A percentile compares a stretch with the other conserved stretches of the same genome.
Evolutionary conservation across 2,329 filamentous ascomycete species (phyloP).

Genomic region (Cercospora brassicicola): DNA sequence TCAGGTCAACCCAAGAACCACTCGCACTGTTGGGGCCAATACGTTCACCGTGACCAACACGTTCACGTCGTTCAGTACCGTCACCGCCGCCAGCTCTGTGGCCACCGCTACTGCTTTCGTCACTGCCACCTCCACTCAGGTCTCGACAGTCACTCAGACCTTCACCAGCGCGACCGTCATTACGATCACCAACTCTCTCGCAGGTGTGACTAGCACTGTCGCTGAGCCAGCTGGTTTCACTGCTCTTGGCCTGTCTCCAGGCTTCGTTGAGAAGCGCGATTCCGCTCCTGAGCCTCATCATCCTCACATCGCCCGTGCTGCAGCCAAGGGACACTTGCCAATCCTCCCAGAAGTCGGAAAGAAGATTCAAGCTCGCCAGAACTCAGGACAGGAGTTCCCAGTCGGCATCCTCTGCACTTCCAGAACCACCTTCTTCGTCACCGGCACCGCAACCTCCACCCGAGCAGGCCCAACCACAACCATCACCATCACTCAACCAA

Average conservation of each 20-base stretch:
- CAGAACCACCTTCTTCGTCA: constrained; percentile 13
- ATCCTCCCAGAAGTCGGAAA: not conserved
- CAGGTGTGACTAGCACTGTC: constrained; percentile 5
- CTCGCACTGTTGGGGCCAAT: not conserved
- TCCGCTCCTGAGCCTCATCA: not conserved
- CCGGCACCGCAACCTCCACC: not conserved
- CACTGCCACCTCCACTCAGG: constrained; percentile 7
- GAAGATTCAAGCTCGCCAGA: constrained; percentile 6
- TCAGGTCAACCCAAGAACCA: constrained; percentile 1
- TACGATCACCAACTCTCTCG: not conserved
- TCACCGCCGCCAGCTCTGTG: not conserved
- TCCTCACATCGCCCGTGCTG: constrained; percentile 6
- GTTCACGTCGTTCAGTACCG: constrained; percentile 7
- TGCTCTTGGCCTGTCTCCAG: not conserved
- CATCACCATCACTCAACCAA: not conserved
- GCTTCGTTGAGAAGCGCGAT: constrained; percentile 7
- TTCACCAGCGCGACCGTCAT: not conserved
- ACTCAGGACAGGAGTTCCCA: not conserved
- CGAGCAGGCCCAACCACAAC: not conserved
- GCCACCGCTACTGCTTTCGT: not conserved
- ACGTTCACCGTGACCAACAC: constrained; percentile 11
- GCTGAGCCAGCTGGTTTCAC: constrained; percentile 12
- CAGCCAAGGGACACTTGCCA: not conserved
- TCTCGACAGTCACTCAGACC: constrained; percentile 8
- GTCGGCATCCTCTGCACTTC: constrained; percentile 12